Evolutionary conservation across 257 asterid species (phyloP).

Genomic region (Phtheirospermum japonicum): DNA sequence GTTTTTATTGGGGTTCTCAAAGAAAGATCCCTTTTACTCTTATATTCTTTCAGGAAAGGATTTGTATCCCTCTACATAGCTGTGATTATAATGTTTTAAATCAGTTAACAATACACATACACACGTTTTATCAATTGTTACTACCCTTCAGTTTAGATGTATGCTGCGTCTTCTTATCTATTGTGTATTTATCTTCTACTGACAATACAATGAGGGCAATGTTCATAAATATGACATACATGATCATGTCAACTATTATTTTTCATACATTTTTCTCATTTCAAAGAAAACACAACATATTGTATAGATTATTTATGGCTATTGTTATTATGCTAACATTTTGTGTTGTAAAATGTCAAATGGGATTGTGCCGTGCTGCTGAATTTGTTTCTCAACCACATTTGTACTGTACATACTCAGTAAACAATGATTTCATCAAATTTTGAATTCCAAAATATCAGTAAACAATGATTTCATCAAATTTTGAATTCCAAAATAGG

Average conservation of each 20-base stretch:
- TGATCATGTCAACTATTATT: neutral
- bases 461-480: neutral
- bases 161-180: no score
- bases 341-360: no score
- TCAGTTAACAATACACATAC: neutral
- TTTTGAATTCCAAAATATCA: neutral
- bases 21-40: neutral
- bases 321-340: no score
- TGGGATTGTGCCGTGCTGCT: no score
- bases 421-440: neutral
- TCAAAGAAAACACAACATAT: no score
- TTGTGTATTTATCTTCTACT: no score
- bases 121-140: neutral
- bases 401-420: neutral
- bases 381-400: no score
- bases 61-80: neutral
- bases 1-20: neutral
- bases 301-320: no score
- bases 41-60: constrained; percentile 22
- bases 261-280: no score
- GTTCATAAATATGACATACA: no score
- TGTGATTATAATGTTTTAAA: neutral
- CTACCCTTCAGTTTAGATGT: no score
- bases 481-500: neutral
- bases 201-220: no score